Evolutionary conservation across 108 stramenopile genomes (phyloP), one percentile per base, ranked within the genome.

Genomic region (Pseudonitzschia multistriata): DNA sequence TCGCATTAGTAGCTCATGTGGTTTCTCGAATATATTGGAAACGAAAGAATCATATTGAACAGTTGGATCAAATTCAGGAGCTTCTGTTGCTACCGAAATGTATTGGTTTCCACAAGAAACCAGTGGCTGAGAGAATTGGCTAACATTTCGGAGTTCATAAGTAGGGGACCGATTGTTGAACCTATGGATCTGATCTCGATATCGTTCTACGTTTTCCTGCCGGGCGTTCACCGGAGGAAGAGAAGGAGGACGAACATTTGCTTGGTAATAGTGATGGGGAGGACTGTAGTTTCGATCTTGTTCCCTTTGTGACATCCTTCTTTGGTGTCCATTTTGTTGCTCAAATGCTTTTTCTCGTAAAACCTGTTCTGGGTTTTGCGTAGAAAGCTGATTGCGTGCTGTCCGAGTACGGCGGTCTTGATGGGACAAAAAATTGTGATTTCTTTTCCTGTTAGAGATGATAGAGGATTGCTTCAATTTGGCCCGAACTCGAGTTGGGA

Each of bases 311-410:
- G 50, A 19, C 57, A 59, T 59, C 29, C 33, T 59, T 33, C 29
- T 25, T 17, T 59, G 31, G 35, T 59, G 31, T 0, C 19, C n/a
- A 17, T 45, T 19, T 25, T 65, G 47, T 30, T 65, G 64, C 30
- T 65, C 64, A 29, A 49, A 31, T 5, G 64, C 64, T 21, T 65
- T 65, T 36, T 65, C 28, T 49, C 64, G 6, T 33, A 59, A 59
- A 14, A 59, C 57, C n/a, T 59, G 28, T 59, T 30, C 33, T 3
- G 31, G 57, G 15, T 35, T 33, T 59, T 35, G 57, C 6, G 29
- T 35, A 8, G 31, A 33, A 59, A 7, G 57, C 25, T 33, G 31
- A 35, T 35, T 30, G 7, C 57, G 57, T 19, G 21, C 24, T 59
- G 57, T 14, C 28, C n/a, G 33, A 15, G 57, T 59, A 27, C 57